These are phyloP conservation scores for Xylariaceae sp. DNA, from an alignment of 2,329 filamentous ascomycete genomes.

Conservation along the genomic window DNA sequence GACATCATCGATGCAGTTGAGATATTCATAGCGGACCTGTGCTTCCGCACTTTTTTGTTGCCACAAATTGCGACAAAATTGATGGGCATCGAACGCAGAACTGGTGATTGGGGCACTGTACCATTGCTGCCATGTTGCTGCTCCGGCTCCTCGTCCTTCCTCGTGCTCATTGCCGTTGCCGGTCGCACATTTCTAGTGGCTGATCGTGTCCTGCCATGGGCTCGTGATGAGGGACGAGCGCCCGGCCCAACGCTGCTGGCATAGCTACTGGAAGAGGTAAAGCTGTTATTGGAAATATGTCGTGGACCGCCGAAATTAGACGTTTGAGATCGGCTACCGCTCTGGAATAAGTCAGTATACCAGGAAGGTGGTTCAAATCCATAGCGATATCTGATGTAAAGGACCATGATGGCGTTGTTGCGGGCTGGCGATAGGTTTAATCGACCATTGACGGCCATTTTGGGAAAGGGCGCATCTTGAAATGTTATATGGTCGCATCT, in stretches of 20 bases:
- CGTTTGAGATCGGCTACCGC: slow-evolving; percentile 3
- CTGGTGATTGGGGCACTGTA: slow-evolving; percentile 28
- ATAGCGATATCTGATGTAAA: slow-evolving; percentile 1
- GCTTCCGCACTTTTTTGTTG: slow-evolving; percentile 20
- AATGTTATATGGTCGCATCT: too few species aligned
- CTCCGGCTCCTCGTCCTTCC: slow-evolving; percentile 17
- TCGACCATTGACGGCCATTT: neutral
- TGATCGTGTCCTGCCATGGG: slow-evolving; percentile 22
- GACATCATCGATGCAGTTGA: slow-evolving; percentile 11
- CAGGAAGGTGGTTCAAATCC: neutral
- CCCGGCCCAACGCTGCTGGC: slow-evolving; percentile 32
- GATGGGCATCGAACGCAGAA: slow-evolving; percentile 9
- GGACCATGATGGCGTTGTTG: slow-evolving; percentile 2
- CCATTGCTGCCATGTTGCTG: slow-evolving; percentile 30
- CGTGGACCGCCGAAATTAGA: slow-evolving; percentile 10
- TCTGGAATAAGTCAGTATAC: slow-evolving; percentile 15
- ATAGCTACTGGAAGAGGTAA: slow-evolving; percentile 33
- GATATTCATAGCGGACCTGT: slow-evolving; percentile 21
- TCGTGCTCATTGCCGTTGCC: slow-evolving; percentile 26
- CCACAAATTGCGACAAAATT: slow-evolving; percentile 8
- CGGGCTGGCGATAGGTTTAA: neutral
- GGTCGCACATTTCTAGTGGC: slow-evolving; percentile 24
- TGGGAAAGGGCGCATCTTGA: too few species aligned
- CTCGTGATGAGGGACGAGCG: slow-evolving; percentile 28
- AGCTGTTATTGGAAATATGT: slow-evolving; percentile 29